Conservation (phyloP, 2,329 filamentous ascomycete genomes). For the Paecilomyces sp. region DNA sequence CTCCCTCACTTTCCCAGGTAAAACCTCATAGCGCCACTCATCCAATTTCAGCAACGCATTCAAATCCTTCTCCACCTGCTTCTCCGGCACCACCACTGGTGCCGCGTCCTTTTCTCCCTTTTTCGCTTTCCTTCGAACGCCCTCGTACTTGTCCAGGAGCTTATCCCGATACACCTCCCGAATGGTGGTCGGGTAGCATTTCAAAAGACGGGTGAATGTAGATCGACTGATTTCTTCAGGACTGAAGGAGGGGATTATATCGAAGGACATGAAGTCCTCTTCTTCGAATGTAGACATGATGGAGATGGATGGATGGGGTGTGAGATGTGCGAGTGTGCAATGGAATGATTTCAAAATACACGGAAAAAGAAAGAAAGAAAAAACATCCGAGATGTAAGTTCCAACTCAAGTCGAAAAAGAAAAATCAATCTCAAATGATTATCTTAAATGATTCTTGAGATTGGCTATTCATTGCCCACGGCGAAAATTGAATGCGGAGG, state of each 20-base stretch:
- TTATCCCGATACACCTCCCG: slow-evolving; percentile 17
- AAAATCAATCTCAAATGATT: too few relatives aligned
- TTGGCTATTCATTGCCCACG: too few relatives aligned
- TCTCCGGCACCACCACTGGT: slow-evolving; percentile 1
- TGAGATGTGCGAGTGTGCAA: too few relatives aligned
- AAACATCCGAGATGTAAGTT: too few relatives aligned
- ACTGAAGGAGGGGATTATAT: slow-evolving; percentile 8
- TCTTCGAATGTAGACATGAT: not conserved
- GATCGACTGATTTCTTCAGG: slow-evolving; percentile 16
- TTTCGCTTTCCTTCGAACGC: slow-evolving; percentile 12
- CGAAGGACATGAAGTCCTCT: not conserved
- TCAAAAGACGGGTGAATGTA: slow-evolving; percentile 20
- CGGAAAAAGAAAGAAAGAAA: too few relatives aligned
- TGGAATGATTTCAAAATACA: too few relatives aligned
- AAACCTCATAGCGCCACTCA: slow-evolving; percentile 28
- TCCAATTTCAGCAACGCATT: slow-evolving; percentile 26
- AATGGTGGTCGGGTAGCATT: slow-evolving; percentile 18
- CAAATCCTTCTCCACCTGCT: slow-evolving; percentile 12
- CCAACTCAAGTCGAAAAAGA: too few relatives aligned
- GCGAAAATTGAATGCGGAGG: too few relatives aligned
- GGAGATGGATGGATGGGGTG: not conserved
- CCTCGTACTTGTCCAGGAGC: slow-evolving; percentile 10
- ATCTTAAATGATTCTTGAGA: too few relatives aligned
- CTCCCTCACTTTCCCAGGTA: slow-evolving; percentile 19
- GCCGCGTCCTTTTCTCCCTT: not conserved